Evolutionary conservation across 768 basidiomycete species (phyloP).

Genomic region (Russula sp.): DNA sequence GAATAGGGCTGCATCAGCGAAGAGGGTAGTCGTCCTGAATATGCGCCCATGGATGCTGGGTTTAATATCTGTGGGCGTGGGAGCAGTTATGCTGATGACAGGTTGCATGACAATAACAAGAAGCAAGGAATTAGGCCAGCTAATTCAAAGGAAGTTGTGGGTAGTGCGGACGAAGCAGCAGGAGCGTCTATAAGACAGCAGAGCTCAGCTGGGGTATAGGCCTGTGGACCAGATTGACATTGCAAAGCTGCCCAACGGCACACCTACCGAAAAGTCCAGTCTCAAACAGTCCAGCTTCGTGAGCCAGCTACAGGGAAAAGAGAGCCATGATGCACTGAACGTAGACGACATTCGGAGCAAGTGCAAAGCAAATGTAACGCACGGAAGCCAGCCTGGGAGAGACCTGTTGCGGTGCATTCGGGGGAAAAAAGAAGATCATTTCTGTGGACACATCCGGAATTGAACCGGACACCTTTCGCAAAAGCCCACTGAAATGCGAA

Average conservation of each 20-base stretch:
- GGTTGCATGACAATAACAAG: not conserved
- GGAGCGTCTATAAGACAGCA: not conserved
- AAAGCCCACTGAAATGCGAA: not conserved
- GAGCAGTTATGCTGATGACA: conserved; percentile 6
- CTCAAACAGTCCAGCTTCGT: not conserved
- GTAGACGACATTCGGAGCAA: not conserved
- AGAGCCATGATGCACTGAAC: not conserved
- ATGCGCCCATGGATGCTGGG: not conserved
- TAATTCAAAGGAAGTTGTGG: not conserved
- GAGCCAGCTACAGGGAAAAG: no score
- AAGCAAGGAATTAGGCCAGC: conserved; percentile 1
- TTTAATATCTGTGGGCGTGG: not conserved
- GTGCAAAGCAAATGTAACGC: not conserved
- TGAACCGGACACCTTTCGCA: conserved; percentile 7
- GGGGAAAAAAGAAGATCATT: not conserved
- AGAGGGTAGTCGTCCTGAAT: conserved; percentile 30
- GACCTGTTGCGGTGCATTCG: not conserved
- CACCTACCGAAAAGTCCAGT: not conserved
- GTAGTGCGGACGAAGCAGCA: not conserved
- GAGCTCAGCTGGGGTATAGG: not conserved
- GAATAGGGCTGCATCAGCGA: conserved; percentile 53
- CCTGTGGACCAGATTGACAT: not conserved
- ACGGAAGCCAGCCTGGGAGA: not conserved
- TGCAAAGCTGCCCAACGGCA: not conserved
- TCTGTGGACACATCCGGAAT: conserved; percentile 6